Conservation (phyloP, 2,329 filamentous ascomycete genomes). For the Aureobasidium sp. region DNA sequence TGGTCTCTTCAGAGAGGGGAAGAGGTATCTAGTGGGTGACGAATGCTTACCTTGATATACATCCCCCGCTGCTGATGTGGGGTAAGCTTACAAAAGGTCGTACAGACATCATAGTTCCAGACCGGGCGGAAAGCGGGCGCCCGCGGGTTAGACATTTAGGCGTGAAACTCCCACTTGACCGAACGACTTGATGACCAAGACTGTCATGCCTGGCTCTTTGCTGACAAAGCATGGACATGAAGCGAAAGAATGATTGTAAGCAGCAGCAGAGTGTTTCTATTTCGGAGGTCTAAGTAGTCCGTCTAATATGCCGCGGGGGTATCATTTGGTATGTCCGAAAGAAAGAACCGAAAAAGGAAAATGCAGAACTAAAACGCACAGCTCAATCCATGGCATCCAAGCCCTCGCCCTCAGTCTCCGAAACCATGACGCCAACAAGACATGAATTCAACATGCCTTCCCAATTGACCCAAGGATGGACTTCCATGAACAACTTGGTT, state of each 20-base stretch:
- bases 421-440: slow-evolving; percentile 54
- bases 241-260: too few relatives aligned
- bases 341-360: neutral
- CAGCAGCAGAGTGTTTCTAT: too few relatives aligned
- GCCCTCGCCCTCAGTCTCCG: slow-evolving; percentile 41
- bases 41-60: neutral
- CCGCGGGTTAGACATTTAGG: neutral
- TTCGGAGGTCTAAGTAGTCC: too few relatives aligned
- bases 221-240: neutral
- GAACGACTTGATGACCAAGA: neutral
- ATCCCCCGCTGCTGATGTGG: neutral
- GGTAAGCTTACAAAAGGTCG: neutral
- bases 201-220: too few relatives aligned
- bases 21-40: neutral
- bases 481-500: slow-evolving; percentile 54
- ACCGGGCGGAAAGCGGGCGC: neutral
- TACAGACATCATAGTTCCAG: neutral
- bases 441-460: slow-evolving; percentile 58
- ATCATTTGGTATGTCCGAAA: neutral
- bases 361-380: neutral
- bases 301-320: neutral
- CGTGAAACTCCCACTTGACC: neutral
- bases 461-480: slow-evolving; percentile 64
- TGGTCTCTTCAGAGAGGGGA: too few relatives aligned
- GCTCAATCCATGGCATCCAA: slow-evolving; percentile 55